Evolutionary conservation across 768 basidiomycete genomes (phyloP), one percentile per base, ranked within the genome.

Genomic region (Suillus cothurnatus): DNA sequence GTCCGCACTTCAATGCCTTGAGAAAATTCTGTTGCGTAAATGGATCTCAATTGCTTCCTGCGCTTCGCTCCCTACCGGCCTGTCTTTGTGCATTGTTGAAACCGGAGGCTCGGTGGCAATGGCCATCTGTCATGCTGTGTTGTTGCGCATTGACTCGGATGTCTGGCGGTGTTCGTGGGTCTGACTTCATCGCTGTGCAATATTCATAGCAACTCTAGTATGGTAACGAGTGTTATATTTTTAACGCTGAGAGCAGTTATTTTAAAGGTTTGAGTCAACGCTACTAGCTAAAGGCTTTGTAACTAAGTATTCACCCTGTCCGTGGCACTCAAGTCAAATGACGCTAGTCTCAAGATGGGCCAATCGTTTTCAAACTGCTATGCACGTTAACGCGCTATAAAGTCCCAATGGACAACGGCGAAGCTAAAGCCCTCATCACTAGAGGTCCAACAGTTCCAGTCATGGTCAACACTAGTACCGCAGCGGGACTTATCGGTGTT

Each of bases 401-500:
- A 26, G 49, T 26, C 23, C 49, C 7, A 26, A 8, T n/a, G n/a
- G n/a, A 47, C 4, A 9, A n/a, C 4, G 45, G 23, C 26, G 3
- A 50, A 50, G 6, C 23, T 23, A 26, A 45, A 49, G 23, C 6
- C 47, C 47, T 26, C 14, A 8, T 14, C n/a, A 6, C 47, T 47
- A 47, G 21, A 47, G n/a, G 0, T 26, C 3, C 49, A 19, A 28
- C 15, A 52, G 21, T 21, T 56, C 32, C 32, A 56, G 9, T 21
- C 61, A 65, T 65, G 64, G 64, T 65, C 21, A 61, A 52, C 36
- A 28, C 60, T 14, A 62, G 41, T 36, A 43, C 61, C 21, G 21
- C 43, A 61, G 45, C 31, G 21, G 62, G 64, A 19, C 45, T 92
- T 64, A 84, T 88, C 69, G 89, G 90, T 75, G 88, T 87, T 69